These are phyloP conservation scores for Saussurea involucrata DNA, from an alignment of 129 eudicot species.

Conservation along the genomic window DNA sequence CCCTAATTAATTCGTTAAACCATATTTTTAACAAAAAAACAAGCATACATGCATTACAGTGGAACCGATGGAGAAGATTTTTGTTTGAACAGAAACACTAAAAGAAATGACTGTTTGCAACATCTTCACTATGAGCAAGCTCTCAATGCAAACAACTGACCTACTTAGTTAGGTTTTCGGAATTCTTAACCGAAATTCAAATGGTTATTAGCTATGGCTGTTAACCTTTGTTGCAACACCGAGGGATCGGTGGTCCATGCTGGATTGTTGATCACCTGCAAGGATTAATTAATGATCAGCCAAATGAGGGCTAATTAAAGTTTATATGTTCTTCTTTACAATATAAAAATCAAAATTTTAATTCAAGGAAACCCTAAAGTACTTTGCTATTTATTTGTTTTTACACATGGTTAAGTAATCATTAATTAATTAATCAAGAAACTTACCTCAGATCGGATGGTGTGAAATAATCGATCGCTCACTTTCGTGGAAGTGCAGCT, in stretches of 20 bases:
- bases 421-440: not conserved
- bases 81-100: too few species aligned
- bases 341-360: not conserved
- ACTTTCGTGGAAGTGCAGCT: constrained; percentile 32
- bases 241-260: constrained; percentile 16
- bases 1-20: too few species aligned
- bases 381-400: too few species aligned
- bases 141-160: not conserved
- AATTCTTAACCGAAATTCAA: not conserved
- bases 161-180: not conserved
- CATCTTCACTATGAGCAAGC: not conserved
- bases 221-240: constrained; percentile 30
- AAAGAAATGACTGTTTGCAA: not conserved
- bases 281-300: not conserved
- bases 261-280: constrained; percentile 23
- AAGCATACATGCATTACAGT: too few species aligned
- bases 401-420: not conserved
- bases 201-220: not conserved
- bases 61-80: too few species aligned
- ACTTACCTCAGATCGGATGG: constrained; percentile 33
- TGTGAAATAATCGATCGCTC: constrained; percentile 25
- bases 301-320: not conserved
- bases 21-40: too few species aligned
- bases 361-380: not conserved
- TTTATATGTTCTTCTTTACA: not conserved